Evolutionary conservation across 2,329 filamentous ascomycete genomes (phyloP), one percentile per base, ranked within the genome.

Genomic region (Aspergillus persii): DNA sequence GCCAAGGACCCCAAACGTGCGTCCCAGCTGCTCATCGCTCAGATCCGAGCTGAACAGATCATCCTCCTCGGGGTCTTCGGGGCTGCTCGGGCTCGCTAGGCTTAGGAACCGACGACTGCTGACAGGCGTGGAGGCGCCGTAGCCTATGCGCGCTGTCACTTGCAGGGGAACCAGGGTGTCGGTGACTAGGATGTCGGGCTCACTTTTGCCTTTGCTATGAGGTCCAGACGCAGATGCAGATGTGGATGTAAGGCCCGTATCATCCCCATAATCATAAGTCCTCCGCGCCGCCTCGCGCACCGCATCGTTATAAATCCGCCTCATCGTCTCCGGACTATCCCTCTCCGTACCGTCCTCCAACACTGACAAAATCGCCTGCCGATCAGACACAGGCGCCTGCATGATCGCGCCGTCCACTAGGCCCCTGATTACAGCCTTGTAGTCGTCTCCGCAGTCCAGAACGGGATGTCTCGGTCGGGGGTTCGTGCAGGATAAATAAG

Each of bases 21-120:
- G 69, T n/a, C 75, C 70, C 3, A 92, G 77, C n/a, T 80, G 78
- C 26, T 83, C 80, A 48, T 85, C 81, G 0, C 79, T 73, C 7
- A 95, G 76, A 69, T 94, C 89, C 2, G 86, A 87, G 8, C 89
- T 92, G 77, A 96, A 96, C 69, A 89, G 91, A 71, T 96, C 92
- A 69, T 96, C 92, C 59, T 91, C 89, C 3, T 87, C 90, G 2
- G 86, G 80, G 54, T 80, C 76, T 48, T 80, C 77, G 1, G 84
- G 83, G 8, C 80, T 82, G 49, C 73, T 73, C 1, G 78, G 77
- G 51, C 76, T 78, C 0, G 81, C 77, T 8, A 89, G 74, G 50
- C 83, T 84, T 18, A 87, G 68, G 71, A 85, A 88, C 27, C 87
- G 73, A 31, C 77, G 77, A 11, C 86, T 84, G 4, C 77, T 81